phyloP scores from a whole-genome alignment of 1,284 basidiomycete genomes.

The Naganishia albida region DNA sequence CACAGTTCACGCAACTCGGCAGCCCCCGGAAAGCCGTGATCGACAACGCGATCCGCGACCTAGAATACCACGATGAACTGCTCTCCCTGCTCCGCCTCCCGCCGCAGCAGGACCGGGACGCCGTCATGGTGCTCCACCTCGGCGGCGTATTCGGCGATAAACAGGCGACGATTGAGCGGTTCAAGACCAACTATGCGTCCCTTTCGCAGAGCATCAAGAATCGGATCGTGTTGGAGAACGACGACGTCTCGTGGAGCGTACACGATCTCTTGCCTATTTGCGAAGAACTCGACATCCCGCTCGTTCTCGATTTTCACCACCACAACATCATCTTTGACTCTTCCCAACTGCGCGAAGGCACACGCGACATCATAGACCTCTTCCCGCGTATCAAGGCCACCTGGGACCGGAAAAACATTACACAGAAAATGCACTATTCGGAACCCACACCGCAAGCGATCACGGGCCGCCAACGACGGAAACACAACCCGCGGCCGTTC shows the following conservation, averaged over 20 bases:
- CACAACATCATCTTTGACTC: slow-evolving; percentile 36
- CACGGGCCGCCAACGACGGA: slow-evolving; percentile 33
- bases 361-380: slow-evolving; percentile 55
- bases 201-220: slow-evolving; percentile 67
- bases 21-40: slow-evolving; percentile 74
- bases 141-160: slow-evolving; percentile 83
- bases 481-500: slow-evolving; percentile 34
- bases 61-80: slow-evolving; percentile 65
- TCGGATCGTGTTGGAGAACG: slow-evolving; percentile 84
- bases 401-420: slow-evolving; percentile 72
- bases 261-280: slow-evolving; percentile 82
- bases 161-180: slow-evolving; percentile 65
- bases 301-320: slow-evolving; percentile 32
- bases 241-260: slow-evolving; percentile 79
- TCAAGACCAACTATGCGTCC: slow-evolving; percentile 68
- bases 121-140: slow-evolving; percentile 53
- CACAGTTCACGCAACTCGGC: slow-evolving; percentile 73
- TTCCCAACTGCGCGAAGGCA: slow-evolving; percentile 55
- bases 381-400: slow-evolving; percentile 73
- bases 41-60: slow-evolving; percentile 71
- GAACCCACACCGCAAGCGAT: slow-evolving; percentile 54
- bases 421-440: slow-evolving; percentile 84
- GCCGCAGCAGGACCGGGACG: slow-evolving; percentile 42
- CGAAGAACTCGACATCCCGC: slow-evolving; percentile 74
- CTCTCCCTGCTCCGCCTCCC: slow-evolving; percentile 32